Percentiles rank a stretch among this genome's conserved stretches.
Evolutionary conservation across 495 filamentous ascomycete genomes (phyloP).

Genomic region (Aspergillus funiculosus): DNA sequence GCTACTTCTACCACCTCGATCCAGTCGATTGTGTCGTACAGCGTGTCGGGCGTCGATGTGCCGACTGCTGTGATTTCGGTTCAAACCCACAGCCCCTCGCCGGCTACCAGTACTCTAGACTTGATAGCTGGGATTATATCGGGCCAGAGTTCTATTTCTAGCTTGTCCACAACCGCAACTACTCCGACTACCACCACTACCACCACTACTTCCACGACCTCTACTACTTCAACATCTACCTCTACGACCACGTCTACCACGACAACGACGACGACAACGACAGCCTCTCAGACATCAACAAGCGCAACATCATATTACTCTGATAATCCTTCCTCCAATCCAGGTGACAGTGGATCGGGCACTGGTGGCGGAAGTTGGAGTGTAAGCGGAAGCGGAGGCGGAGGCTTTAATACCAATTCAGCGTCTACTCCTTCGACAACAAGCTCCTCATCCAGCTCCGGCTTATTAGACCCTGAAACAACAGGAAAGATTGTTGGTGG

Average conservation of each 20-base stretch:
- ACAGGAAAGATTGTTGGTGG: constrained; percentile 52
- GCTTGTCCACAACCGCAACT: background rate
- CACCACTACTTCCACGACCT: background rate
- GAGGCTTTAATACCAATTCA: background rate
- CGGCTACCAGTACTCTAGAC: background rate
- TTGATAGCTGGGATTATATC: background rate
- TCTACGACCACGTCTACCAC: constrained; percentile 2
- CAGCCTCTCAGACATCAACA: constrained; percentile 11
- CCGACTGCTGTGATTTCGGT: constrained; percentile 1
- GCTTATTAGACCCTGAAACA: constrained; percentile 2
- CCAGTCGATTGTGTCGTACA: too few relatives aligned
- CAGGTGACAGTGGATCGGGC: background rate
- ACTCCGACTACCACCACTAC: background rate
- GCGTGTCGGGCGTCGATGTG: background rate
- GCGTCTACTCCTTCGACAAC: constrained; percentile 9
- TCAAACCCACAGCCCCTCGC: background rate
- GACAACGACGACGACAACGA: background rate
- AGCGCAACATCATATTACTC: constrained; percentile 2
- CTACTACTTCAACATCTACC: background rate
- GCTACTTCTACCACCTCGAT: background rate
- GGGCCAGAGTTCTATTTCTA: background rate
- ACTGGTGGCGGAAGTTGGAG: too few relatives aligned
- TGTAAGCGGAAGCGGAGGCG: too few relatives aligned
- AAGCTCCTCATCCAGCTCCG: background rate
- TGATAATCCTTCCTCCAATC: background rate